Conservation (phyloP, 805 yeast species). For the Blastobotrys peoriensis region DNA sequence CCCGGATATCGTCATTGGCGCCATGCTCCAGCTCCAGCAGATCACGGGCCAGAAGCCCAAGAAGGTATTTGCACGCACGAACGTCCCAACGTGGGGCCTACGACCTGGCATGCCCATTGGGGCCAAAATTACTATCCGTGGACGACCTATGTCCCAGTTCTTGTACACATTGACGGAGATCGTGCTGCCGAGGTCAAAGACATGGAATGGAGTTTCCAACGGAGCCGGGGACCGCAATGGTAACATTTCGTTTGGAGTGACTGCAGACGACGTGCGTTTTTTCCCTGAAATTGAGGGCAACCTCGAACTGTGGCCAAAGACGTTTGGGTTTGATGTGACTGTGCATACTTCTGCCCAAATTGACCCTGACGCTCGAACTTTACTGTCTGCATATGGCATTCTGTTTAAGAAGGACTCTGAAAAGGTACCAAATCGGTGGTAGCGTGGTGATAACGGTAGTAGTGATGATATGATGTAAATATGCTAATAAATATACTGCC, state of each 20-base stretch:
- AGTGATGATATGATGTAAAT: too few relatives aligned
- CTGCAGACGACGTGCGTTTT: constrained; percentile 64
- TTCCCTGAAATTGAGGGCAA: constrained; percentile 94
- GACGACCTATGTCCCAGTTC: constrained; percentile 81
- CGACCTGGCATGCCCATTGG: constrained; percentile 90
- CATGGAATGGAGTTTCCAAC: constrained; percentile 71
- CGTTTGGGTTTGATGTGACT: constrained; percentile 80
- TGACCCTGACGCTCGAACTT: constrained; percentile 81
- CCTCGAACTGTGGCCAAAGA: constrained; percentile 81
- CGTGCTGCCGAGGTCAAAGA: constrained; percentile 88
- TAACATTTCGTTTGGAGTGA: constrained; percentile 77
- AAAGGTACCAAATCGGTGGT: constrained; percentile 29
- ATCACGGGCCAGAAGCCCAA: constrained; percentile 87
- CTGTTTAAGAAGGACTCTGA: constrained; percentile 52
- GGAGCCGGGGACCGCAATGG: constrained; percentile 81
- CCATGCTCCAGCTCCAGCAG: constrained; percentile 78
- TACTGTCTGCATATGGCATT: constrained; percentile 74
- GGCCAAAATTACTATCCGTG: constrained; percentile 70
- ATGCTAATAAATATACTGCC: too few relatives aligned
- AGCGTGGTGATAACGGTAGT: too few relatives aligned
- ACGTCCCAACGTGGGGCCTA: constrained; percentile 79
- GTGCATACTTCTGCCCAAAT: constrained; percentile 85
- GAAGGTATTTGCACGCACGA: constrained; percentile 65
- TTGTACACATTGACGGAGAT: constrained; percentile 80
- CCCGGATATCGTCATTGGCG: constrained; percentile 67